Evolutionary conservation across 2,329 filamentous ascomycete species (phyloP).

Genomic region (Amauroascus niger): DNA sequence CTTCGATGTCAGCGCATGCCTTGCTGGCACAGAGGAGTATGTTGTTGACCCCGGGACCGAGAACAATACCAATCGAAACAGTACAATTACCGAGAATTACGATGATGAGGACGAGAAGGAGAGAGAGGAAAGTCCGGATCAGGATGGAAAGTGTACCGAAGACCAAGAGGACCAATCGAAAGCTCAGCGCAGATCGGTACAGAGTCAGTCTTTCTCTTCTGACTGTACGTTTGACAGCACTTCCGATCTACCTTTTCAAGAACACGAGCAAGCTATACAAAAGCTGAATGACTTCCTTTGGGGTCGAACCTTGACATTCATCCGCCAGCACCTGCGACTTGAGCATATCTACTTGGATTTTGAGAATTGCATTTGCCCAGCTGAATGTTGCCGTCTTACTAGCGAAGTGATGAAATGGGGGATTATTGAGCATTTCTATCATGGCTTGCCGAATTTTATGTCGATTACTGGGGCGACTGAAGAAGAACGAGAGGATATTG

Average conservation of each 20-base stretch:
- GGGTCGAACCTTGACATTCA: slow-evolving; percentile 20
- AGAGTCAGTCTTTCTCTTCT: neutral
- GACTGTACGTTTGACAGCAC: neutral
- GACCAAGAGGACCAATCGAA: neutral
- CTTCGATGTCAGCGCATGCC: neutral
- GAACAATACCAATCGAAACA: neutral
- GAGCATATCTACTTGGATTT: slow-evolving; percentile 18
- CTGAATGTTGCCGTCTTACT: slow-evolving; percentile 20
- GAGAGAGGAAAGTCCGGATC: neutral
- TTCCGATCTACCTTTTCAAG: neutral
- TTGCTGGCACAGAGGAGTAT: slow-evolving; percentile 3
- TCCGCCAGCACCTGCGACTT: slow-evolving; percentile 19
- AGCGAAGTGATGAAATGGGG: slow-evolving; percentile 19
- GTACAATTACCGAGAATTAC: neutral
- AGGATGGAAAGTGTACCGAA: neutral
- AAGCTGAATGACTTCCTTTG: slow-evolving; percentile 19
- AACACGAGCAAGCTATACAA: slow-evolving; percentile 15
- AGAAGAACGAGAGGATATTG: slow-evolving; percentile 12
- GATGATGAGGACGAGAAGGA: neutral
- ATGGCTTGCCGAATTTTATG: slow-evolving; percentile 17
- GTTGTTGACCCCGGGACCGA: neutral
- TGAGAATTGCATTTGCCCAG: slow-evolving; percentile 16
- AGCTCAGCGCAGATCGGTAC: neutral
- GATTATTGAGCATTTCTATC: slow-evolving; percentile 14
- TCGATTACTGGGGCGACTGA: slow-evolving; percentile 15